A percentile compares a stretch with the other conserved stretches of the same genome.
phyloP scores from a whole-genome alignment of 805 yeast genomes.

The Starmerella vitae region DNA sequence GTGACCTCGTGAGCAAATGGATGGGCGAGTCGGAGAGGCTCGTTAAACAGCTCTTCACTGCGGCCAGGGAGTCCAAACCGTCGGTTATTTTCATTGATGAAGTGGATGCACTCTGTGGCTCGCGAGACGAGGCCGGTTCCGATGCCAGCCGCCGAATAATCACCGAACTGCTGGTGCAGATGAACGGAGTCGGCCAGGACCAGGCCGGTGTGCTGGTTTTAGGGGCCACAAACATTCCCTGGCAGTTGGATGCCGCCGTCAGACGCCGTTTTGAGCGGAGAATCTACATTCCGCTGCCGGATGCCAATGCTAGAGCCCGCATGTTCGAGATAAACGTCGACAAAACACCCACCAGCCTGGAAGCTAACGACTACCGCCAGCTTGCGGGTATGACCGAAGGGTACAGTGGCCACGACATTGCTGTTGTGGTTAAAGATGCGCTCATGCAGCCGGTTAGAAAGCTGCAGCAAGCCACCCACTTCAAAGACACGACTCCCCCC shows the following conservation, averaged over 20 bases:
- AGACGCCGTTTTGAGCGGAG: slow-evolving; percentile 92
- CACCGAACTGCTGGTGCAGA: slow-evolving; percentile 89
- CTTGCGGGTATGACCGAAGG: slow-evolving; percentile 93
- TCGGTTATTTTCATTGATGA: slow-evolving; percentile 94
- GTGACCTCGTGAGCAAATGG: slow-evolving; percentile 95
- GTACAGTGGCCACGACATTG: slow-evolving; percentile 92
- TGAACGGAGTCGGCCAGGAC: slow-evolving; percentile 98
- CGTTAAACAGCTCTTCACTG: slow-evolving; percentile 82
- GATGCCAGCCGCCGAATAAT: slow-evolving; percentile 94
- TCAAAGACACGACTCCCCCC: slow-evolving; percentile 40
- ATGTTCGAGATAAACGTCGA: slow-evolving; percentile 95
- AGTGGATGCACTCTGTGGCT: slow-evolving; percentile 95
- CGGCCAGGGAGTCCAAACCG: slow-evolving; percentile 95
- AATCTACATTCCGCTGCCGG: slow-evolving; percentile 91
- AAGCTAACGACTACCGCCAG: slow-evolving; percentile 56
- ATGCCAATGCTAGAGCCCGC: slow-evolving; percentile 74
- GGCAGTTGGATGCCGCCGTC: slow-evolving; percentile 97
- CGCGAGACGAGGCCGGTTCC: slow-evolving; percentile 94
- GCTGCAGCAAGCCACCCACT: slow-evolving; percentile 92
- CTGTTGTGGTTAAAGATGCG: slow-evolving; percentile 94
- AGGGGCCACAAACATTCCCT: slow-evolving; percentile 97
- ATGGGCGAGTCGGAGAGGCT: slow-evolving; percentile 97
- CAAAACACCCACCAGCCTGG: slow-evolving; percentile 67
- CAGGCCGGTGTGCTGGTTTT: slow-evolving; percentile 80
- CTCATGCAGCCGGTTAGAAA: slow-evolving; percentile 95